Percentiles rank a stretch among this genome's conserved stretches.
phyloP scores from a whole-genome alignment of 352 stramenopile species.

The Globisporangium nagaii region DNA sequence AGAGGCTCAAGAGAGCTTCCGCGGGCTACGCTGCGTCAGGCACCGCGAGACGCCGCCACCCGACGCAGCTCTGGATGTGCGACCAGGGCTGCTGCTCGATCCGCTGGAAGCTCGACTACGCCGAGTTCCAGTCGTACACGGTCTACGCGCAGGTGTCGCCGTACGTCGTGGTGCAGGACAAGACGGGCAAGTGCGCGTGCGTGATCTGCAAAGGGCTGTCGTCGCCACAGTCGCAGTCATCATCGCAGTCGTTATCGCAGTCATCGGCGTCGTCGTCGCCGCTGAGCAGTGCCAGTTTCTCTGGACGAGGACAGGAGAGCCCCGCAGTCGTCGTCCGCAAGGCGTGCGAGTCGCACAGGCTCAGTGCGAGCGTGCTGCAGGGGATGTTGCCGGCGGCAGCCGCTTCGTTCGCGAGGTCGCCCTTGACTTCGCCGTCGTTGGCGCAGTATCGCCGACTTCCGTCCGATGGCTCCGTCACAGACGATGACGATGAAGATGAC shows the following conservation, averaged over 20 bases:
- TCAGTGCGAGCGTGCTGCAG: background rate
- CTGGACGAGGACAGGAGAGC: no score
- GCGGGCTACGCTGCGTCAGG: background rate
- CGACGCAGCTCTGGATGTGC: conserved; percentile 54
- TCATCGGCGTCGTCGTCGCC: background rate
- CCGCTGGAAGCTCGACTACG: conserved; percentile 73
- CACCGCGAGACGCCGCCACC: background rate
- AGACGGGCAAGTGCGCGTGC: conserved; percentile 39
- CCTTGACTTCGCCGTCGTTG: background rate
- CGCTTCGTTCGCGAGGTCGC: no score
- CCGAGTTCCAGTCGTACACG: conserved; percentile 60
- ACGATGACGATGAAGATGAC: conserved; percentile 3
- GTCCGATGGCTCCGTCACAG: conserved; percentile 6
- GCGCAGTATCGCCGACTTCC: background rate
- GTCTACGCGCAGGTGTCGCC: conserved; percentile 62
- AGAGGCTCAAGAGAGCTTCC: background rate
- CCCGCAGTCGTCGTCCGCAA: conserved; percentile 1
- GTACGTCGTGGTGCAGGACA: conserved; percentile 60
- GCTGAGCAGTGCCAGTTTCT: background rate
- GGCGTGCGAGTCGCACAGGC: conserved; percentile 1
- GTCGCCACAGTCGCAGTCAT: conserved; percentile 4
- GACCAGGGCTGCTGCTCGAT: conserved; percentile 62
- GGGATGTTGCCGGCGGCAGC: background rate
- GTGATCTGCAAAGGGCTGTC: conserved; percentile 54
- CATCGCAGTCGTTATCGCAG: no score